Conservation (phyloP, 2,329 filamentous ascomycete genomes). For the Raffaelea arxii region DNA sequence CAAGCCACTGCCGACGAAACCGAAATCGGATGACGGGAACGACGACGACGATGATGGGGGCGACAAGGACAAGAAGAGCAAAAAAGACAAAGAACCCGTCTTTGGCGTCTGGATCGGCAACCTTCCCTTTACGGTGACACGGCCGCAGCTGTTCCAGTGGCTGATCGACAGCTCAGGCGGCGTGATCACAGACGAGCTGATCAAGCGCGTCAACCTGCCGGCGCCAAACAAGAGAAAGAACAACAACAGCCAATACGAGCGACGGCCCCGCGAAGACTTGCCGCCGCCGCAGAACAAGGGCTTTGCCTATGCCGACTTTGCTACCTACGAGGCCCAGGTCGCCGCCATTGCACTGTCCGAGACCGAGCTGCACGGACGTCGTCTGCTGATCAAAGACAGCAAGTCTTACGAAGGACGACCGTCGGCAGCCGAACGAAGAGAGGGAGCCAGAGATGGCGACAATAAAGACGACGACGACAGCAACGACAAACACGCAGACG, state of each 20-base stretch:
- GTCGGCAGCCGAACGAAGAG: conserved; percentile 26
- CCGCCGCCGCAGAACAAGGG: conserved; percentile 60
- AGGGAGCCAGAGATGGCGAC: too few species aligned
- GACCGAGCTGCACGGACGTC: conserved; percentile 63
- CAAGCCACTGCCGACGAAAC: conserved; percentile 41
- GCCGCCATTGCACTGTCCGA: conserved; percentile 84
- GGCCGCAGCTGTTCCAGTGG: conserved; percentile 67
- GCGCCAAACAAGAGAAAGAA: background rate
- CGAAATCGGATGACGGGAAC: conserved; percentile 17
- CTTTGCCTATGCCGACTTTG: conserved; percentile 93
- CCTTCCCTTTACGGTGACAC: conserved; percentile 71
- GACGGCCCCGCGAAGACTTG: conserved; percentile 10
- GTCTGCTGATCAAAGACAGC: conserved; percentile 85
- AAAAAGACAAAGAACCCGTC: conserved; percentile 48
- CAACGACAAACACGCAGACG: conserved; percentile 19
- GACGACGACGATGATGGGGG: background rate
- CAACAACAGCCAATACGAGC: background rate
- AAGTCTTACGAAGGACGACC: conserved; percentile 85
- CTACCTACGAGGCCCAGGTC: conserved; percentile 56
- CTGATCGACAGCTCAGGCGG: conserved; percentile 63
- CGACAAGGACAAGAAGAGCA: background rate
- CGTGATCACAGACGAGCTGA: conserved; percentile 55
- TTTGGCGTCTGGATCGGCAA: conserved; percentile 96
- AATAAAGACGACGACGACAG: background rate
- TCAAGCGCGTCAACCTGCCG: conserved; percentile 80